Percentiles rank a stretch among this genome's conserved stretches.
Evolutionary conservation across 2,329 filamentous ascomycete species (phyloP).

Genomic region (Penicillium sp.): DNA sequence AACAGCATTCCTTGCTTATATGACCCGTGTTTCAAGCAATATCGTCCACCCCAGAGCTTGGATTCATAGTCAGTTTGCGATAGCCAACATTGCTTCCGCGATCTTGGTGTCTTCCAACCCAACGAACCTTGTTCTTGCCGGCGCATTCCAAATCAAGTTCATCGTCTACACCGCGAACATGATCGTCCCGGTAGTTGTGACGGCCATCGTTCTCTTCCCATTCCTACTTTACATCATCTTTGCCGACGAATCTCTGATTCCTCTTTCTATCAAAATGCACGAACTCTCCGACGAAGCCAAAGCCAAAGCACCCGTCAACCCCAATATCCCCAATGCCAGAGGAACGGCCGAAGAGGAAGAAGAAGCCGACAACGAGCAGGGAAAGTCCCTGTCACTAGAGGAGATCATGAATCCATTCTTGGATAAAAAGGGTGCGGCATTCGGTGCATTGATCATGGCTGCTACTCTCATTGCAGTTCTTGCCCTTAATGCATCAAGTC

Average conservation of each 20-base stretch:
- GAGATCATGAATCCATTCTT: constrained; percentile 76
- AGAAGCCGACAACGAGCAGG: constrained; percentile 51
- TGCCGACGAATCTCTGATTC: constrained; percentile 63
- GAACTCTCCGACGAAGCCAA: constrained; percentile 62
- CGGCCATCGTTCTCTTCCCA: constrained; percentile 67
- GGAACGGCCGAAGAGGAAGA: constrained; percentile 58
- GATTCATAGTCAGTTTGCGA: constrained; percentile 71
- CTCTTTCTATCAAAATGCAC: constrained; percentile 67
- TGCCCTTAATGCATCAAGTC: constrained; percentile 63
- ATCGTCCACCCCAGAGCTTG: constrained; percentile 70
- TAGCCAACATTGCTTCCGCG: constrained; percentile 73
- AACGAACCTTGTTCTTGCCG: constrained; percentile 72
- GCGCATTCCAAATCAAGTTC: constrained; percentile 71
- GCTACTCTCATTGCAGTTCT: constrained; percentile 66
- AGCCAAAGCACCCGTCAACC: constrained; percentile 63
- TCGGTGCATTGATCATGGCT: constrained; percentile 68
- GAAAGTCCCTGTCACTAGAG: constrained; percentile 62
- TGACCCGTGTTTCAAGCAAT: constrained; percentile 73
- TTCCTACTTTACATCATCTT: constrained; percentile 72
- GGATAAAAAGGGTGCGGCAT: constrained; percentile 65
- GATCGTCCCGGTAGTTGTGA: constrained; percentile 71
- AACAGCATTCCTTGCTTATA: constrained; percentile 73
- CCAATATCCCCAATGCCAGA: constrained; percentile 68
- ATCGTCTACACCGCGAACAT: constrained; percentile 76
- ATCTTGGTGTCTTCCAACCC: constrained; percentile 78